Evolutionary conservation across 345 rosid species (phyloP), one percentile per base, ranked within the genome.

Genomic region (Gossypium anomalum): DNA sequence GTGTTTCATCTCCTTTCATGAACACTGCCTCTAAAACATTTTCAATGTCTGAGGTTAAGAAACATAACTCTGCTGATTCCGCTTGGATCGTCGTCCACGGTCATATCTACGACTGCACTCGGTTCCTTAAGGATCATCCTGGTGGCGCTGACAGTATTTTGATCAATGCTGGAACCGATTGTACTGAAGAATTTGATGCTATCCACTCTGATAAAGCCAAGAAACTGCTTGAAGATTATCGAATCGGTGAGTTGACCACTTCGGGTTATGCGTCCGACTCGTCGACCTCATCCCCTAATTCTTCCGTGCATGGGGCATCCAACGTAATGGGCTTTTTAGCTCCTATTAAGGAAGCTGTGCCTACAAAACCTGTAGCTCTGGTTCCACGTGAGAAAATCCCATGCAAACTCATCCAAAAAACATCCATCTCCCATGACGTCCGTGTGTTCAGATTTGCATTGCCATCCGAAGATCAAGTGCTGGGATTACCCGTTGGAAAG

Each of bases 71-170:
- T 0, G 75, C 81, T 1, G 96, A 95, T 23, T 93, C 98, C 0
- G 89, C 93, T 0, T 95, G 99, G 99, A 93, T 95, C 75, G 80
- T 95, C 49, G 98, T 95, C 82, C 93, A 91, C 45, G 98, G 99
- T 11, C 93, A 93, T 71, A 85, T 95, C 71, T 95, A 95, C 25
- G 97, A 95, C 58, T 91, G 99, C 76, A 93, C 99, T 59, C 83
- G 86, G 38, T 95, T 95, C 88, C 86, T 93, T 25, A 89, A 90
- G 73, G 96, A 93, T 63, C 99, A 95, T 20, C 99, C 97, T 0
- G 99, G 99, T 0, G 99, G 99, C 41, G 1, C 89, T 0, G 97
- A 91, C 47, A 91, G 98, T 4, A 95, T 95, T 69, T 77, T 95
- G 44, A 91, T 95, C 78, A 93, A 93, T 47, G 93, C 96, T 0